Evolutionary conservation across 345 rosid species (phyloP).

Genomic region (Bretschneidera sinensis): DNA sequence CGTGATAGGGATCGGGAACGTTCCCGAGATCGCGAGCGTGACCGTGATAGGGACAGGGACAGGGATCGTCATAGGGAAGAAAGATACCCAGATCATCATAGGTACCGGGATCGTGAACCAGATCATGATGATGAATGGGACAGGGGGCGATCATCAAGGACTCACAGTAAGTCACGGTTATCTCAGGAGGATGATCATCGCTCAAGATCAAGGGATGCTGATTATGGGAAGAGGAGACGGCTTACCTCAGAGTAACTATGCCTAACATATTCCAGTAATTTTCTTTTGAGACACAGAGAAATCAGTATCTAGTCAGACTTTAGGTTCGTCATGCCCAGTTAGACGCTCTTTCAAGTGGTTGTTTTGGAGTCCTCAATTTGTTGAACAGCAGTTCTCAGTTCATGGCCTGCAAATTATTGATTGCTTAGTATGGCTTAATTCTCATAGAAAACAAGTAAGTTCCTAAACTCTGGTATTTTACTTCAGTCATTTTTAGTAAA

Average conservation of each 20-base stretch:
- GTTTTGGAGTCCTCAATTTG: constrained; percentile 15
- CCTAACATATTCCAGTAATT: not conserved
- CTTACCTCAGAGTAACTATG: constrained; percentile 45
- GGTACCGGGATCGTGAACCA: constrained; percentile 48
- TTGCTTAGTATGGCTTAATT: constrained; percentile 17
- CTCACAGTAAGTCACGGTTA: constrained; percentile 55
- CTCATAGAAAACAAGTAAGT: constrained; percentile 25
- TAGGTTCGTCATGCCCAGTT: constrained; percentile 8
- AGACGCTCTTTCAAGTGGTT: constrained; percentile 11
- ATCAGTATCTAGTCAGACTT: constrained; percentile 2
- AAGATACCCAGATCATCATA: constrained; percentile 51
- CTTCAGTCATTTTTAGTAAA: not conserved
- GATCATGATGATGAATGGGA: constrained; percentile 70
- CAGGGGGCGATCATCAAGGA: constrained; percentile 57
- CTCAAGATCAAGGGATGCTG: constrained; percentile 67
- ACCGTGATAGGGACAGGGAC: too few relatives aligned
- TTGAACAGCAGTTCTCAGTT: constrained; percentile 12
- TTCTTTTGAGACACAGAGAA: not conserved
- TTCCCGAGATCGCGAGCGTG: constrained; percentile 56
- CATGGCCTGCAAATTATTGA: constrained; percentile 22
- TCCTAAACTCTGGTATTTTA: not conserved
- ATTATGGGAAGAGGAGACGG: constrained; percentile 79
- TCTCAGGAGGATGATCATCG: constrained; percentile 64
- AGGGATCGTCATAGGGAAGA: constrained; percentile 59
- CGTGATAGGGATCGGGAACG: constrained; percentile 59